Conservation (phyloP, 495 filamentous ascomycete species). For the Penicillium alfredii region DNA sequence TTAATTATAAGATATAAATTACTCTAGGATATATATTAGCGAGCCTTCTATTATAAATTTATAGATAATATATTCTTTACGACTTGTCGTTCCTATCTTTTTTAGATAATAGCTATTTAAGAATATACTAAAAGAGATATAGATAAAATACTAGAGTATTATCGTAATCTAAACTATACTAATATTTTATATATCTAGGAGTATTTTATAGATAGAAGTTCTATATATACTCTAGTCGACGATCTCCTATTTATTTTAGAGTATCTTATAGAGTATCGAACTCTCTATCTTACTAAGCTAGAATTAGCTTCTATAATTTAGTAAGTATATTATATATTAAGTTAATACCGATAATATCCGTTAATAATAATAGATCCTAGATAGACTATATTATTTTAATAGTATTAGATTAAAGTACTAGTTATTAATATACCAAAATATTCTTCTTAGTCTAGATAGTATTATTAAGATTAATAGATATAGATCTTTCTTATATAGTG, state of each 20-base stretch:
- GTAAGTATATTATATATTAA: constrained; percentile 12
- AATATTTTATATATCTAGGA: constrained; percentile 10
- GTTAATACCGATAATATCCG: too few species aligned
- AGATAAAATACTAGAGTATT: background rate
- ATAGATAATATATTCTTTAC: constrained; percentile 8
- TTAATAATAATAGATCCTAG: constrained; percentile 5
- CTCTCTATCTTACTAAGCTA: constrained; percentile 7
- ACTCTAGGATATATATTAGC: constrained; percentile 13
- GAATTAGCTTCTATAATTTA: constrained; percentile 11
- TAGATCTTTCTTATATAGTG: background rate
- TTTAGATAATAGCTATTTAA: constrained; percentile 6
- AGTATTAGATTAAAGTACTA: constrained; percentile 1
- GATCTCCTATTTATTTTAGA: constrained; percentile 9
- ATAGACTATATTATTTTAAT: constrained; percentile 5
- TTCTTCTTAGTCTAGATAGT: constrained; percentile 11
- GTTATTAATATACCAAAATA: constrained; percentile 2
- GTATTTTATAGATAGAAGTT: constrained; percentile 3
- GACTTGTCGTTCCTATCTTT: background rate
- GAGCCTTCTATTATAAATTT: constrained; percentile 2
- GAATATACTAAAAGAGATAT: constrained; percentile 2
- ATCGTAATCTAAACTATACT: constrained; percentile 1
- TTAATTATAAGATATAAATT: constrained; percentile 8
- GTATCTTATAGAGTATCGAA: constrained; percentile 5
- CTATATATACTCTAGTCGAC: constrained; percentile 3
- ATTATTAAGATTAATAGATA: constrained; percentile 10